Evolutionary conservation across 2,329 filamentous ascomycete genomes (phyloP).

Genomic region (Hypoxylon sp.): DNA sequence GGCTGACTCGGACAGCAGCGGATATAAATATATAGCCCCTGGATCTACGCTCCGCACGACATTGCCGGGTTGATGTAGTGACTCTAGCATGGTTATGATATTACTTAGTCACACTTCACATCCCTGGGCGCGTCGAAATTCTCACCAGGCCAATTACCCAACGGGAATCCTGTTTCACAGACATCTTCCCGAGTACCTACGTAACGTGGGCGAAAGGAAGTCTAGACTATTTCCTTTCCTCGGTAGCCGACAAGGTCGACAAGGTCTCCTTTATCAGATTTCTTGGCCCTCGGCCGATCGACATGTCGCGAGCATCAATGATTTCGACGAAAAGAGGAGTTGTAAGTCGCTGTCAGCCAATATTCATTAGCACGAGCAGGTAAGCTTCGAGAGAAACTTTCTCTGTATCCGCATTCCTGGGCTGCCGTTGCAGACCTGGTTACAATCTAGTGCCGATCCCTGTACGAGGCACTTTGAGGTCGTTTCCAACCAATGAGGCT

Average conservation of each 20-base stretch:
- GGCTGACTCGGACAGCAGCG: constrained; percentile 7
- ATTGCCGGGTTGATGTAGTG: constrained; percentile 11
- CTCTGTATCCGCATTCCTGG: constrained; percentile 31
- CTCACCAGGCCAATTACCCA: constrained; percentile 29
- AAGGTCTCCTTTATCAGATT: constrained; percentile 15
- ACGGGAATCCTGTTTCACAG: constrained; percentile 23
- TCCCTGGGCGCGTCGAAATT: constrained; percentile 19
- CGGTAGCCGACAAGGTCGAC: constrained; percentile 25
- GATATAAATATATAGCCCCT: constrained; percentile 27
- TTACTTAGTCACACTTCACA: constrained; percentile 32
- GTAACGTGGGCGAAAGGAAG: constrained; percentile 18
- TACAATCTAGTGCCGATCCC: constrained; percentile 37
- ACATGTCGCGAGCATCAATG: constrained; percentile 22
- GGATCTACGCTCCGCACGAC: constrained; percentile 7
- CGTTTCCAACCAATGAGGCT: constrained; percentile 43
- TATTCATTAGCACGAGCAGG: constrained; percentile 24
- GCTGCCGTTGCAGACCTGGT: constrained; percentile 29
- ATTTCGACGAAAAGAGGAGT: constrained; percentile 13
- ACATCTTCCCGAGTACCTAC: constrained; percentile 17
- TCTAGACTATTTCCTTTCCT: constrained; percentile 37
- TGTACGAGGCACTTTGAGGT: constrained; percentile 47
- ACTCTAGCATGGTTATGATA: constrained; percentile 22
- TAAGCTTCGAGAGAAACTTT: constrained; percentile 22
- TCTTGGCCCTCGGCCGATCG: constrained; percentile 39
- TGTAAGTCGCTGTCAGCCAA: constrained; percentile 19